Evolutionary conservation across 1,284 basidiomycete genomes (phyloP).

Genomic region (Austropuccinia psidii): DNA sequence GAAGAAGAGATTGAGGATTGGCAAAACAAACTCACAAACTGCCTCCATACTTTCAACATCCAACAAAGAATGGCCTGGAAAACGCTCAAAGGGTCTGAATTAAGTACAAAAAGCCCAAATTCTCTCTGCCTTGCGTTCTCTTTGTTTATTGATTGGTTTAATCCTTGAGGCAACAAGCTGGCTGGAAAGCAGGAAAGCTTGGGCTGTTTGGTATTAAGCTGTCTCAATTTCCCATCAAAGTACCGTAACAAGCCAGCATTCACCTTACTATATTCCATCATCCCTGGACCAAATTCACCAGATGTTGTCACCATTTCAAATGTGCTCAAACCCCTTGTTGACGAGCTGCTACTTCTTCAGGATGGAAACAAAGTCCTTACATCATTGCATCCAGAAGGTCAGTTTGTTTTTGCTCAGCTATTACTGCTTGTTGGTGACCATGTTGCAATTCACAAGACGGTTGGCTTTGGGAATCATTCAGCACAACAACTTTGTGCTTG

Average conservation of each 20-base stretch:
- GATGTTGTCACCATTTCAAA: neutral
- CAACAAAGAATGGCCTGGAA: too few relatives aligned
- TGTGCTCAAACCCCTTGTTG: neutral
- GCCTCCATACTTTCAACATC: too few relatives aligned
- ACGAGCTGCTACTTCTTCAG: neutral
- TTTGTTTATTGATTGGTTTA: conserved; percentile 25
- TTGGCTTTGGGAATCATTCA: neutral
- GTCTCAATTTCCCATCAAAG: conserved; percentile 4
- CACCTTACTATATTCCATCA: neutral
- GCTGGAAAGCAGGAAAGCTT: neutral
- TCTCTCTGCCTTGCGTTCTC: conserved; percentile 1
- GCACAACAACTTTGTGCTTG: neutral
- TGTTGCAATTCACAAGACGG: neutral
- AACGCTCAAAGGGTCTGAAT: too few relatives aligned
- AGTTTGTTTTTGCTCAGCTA: neutral
- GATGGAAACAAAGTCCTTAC: neutral
- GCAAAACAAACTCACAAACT: too few relatives aligned
- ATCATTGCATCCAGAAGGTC: neutral
- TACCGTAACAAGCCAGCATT: neutral
- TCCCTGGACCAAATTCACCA: neutral
- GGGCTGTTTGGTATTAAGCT: neutral
- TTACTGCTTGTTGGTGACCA: neutral
- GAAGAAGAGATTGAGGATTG: too few relatives aligned
- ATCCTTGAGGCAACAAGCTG: conserved; percentile 14
- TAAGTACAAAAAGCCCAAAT: too few relatives aligned